These are phyloP conservation scores for Thelonectria blattea DNA, from an alignment of 2,329 filamentous ascomycete genomes.

Conservation along the genomic window DNA sequence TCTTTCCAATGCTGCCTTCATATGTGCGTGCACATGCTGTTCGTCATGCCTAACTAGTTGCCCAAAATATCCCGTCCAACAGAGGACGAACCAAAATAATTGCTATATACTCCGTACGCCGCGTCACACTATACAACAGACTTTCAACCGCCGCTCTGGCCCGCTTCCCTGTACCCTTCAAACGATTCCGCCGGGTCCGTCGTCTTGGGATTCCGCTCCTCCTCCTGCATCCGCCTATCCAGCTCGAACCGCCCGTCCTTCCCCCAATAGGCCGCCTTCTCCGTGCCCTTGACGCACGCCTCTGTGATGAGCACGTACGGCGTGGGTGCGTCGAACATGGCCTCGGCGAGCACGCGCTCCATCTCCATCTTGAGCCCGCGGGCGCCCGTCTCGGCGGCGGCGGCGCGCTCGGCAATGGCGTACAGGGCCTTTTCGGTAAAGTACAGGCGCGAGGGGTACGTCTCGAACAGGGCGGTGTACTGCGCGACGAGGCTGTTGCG, in stretches of 20 bases:
- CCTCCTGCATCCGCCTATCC: slow-evolving; percentile 70
- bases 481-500: slow-evolving; percentile 87
- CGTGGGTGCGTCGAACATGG: slow-evolving; percentile 82
- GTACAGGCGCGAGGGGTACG: slow-evolving; percentile 77
- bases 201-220: slow-evolving; percentile 50
- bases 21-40: slow-evolving; percentile 20
- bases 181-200: slow-evolving; percentile 40
- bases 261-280: slow-evolving; percentile 67
- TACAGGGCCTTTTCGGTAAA: slow-evolving; percentile 85
- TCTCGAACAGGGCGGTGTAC: slow-evolving; percentile 85
- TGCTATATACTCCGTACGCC: slow-evolving; percentile 22
- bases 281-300: slow-evolving; percentile 67
- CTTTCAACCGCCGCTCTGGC: slow-evolving; percentile 53
- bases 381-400: slow-evolving; percentile 72
- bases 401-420: slow-evolving; percentile 75
- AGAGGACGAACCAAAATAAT: slow-evolving; percentile 3
- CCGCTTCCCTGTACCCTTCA: slow-evolving; percentile 53
- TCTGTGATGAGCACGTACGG: slow-evolving; percentile 78
- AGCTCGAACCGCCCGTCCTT: slow-evolving; percentile 74
- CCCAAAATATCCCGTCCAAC: slow-evolving; percentile 21
- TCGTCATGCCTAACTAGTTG: slow-evolving; percentile 15
- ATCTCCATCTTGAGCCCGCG: slow-evolving; percentile 80
- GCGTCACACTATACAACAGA: neutral
- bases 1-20: slow-evolving; percentile 17
- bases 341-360: slow-evolving; percentile 77